Conservation (phyloP, 257 asterid species). For the Avicennia marina region DNA sequence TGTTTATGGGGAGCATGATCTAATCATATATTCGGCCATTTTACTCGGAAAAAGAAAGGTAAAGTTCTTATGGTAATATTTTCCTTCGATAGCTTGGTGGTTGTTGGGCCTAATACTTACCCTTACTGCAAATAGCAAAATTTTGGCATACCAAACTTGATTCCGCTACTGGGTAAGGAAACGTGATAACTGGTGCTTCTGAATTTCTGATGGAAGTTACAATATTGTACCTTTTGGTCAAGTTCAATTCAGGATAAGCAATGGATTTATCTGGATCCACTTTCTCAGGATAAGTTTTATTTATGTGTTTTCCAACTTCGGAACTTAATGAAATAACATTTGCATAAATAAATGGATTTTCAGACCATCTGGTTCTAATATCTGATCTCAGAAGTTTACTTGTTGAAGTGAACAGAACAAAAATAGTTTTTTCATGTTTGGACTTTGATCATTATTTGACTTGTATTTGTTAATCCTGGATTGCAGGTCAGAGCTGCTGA, state of each 20-base stretch:
- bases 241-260: neutral
- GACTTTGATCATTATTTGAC: slow-evolving; percentile 11
- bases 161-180: neutral
- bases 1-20: no score
- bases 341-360: neutral
- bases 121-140: neutral
- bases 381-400: neutral
- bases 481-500: slow-evolving; percentile 87
- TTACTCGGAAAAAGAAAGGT: no score
- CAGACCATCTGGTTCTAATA: neutral
- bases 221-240: neutral
- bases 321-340: neutral
- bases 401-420: neutral
- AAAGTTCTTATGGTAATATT: no score
- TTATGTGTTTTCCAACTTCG: neutral
- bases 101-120: no score
- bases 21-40: no score
- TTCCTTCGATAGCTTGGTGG: no score
- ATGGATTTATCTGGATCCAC: neutral
- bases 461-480: slow-evolving; percentile 16
- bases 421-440: neutral
- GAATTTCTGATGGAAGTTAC: neutral
- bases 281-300: neutral
- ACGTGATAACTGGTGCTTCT: neutral
- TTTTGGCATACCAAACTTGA: neutral